These are phyloP conservation scores for Kodamaea anthophila DNA, from an alignment of 1,139 yeast species.

Conservation along the genomic window DNA sequence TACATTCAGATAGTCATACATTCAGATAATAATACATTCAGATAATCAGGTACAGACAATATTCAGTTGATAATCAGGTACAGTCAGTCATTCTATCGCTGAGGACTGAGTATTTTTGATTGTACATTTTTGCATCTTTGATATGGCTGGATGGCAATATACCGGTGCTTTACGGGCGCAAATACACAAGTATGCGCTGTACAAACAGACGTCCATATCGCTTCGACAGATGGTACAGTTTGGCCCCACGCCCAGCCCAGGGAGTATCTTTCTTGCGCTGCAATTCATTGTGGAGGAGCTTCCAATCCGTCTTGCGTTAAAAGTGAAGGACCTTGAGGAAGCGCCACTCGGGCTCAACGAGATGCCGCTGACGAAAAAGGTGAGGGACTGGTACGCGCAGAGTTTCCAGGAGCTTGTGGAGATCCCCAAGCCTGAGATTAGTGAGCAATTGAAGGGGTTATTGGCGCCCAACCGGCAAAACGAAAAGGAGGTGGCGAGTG, in stretches of 20 bases:
- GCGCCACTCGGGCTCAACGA: slow-evolving; percentile 71
- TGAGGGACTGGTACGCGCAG: slow-evolving; percentile 87
- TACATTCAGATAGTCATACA: too few relatives aligned
- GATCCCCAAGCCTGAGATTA: slow-evolving; percentile 44
- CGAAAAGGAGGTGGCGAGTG: slow-evolving; percentile 6
- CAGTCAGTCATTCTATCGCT: too few relatives aligned
- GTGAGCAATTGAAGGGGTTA: slow-evolving; percentile 31
- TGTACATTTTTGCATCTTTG: too few relatives aligned
- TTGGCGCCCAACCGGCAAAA: slow-evolving; percentile 13
- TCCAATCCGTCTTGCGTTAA: slow-evolving; percentile 79
- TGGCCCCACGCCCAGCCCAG: slow-evolving; percentile 73
- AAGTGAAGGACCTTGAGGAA: slow-evolving; percentile 77
- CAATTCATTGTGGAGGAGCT: slow-evolving; percentile 83
- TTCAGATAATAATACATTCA: too few relatives aligned
- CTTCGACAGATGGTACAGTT: slow-evolving; percentile 90
- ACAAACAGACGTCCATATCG: slow-evolving; percentile 81
- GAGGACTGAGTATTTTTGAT: too few relatives aligned
- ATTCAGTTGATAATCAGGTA: too few relatives aligned
- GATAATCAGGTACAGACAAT: too few relatives aligned
- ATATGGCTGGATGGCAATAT: slow-evolving; percentile 33
- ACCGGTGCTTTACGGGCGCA: slow-evolving; percentile 34
- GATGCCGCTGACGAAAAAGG: slow-evolving; percentile 71
- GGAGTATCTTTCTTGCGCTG: slow-evolving; percentile 75
- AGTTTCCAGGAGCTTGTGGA: slow-evolving; percentile 76
- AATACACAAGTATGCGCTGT: slow-evolving; percentile 55